Evolutionary conservation across 495 filamentous ascomycete species (phyloP).

Genomic region (Penicillium cataractarum): DNA sequence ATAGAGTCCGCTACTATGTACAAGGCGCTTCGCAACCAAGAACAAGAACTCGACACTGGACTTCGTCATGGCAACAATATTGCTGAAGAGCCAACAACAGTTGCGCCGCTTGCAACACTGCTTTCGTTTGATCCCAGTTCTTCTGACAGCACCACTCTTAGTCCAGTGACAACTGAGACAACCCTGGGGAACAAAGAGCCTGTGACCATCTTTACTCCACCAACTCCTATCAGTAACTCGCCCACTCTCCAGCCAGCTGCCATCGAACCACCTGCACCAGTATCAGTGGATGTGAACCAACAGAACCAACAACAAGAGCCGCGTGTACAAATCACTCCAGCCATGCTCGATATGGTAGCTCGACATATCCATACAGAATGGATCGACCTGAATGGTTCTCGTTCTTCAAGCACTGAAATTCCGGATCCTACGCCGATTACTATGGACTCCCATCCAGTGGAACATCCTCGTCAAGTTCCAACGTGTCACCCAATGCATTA

Average conservation of each 20-base stretch:
- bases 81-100: not conserved
- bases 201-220: not conserved
- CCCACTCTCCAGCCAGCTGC: not conserved
- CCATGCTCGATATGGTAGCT: not conserved
- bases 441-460: not conserved
- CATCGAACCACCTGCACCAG: not conserved
- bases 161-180: not conserved
- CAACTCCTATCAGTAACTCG: not conserved
- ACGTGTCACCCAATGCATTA: not conserved
- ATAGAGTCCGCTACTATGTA: not conserved
- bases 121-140: not conserved
- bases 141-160: not conserved
- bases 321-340: not conserved
- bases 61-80: not conserved
- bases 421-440: not conserved
- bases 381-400: not conserved
- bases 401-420: not conserved
- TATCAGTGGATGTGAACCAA: not conserved
- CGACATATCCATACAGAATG: not conserved
- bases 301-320: not conserved
- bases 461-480: not conserved
- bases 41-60: not conserved
- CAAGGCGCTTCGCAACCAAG: not conserved
- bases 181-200: not conserved
- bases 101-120: not conserved